A percentile compares a stretch with the other conserved stretches of the same genome.
phyloP scores from a whole-genome alignment of 208 protist genomes.

The Plasmodiophora brassicae region DNA sequence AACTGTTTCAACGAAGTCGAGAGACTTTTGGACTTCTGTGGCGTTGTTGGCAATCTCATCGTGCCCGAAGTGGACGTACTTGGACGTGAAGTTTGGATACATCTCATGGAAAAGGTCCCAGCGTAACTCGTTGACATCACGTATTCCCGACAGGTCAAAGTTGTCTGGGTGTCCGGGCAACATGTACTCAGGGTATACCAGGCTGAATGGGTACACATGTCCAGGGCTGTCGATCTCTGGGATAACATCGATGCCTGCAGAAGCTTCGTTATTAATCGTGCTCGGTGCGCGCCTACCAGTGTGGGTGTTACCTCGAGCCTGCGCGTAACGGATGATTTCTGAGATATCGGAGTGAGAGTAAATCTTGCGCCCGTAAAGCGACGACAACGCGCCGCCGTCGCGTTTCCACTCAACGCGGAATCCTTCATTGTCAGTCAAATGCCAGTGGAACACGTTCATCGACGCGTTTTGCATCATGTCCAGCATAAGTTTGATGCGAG shows the following conservation, averaged over 20 bases:
- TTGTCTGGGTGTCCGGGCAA: neutral
- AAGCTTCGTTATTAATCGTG: too few relatives aligned
- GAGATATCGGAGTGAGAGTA: constrained; percentile 24
- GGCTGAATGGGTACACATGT: neutral
- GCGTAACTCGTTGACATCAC: neutral
- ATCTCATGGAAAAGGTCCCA: neutral
- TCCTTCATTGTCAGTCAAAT: neutral
- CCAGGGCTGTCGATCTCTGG: constrained; percentile 37
- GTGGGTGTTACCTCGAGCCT: neutral
- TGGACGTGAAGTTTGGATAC: neutral
- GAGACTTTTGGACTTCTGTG: too few relatives aligned
- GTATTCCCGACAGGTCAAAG: neutral
- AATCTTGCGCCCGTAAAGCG: neutral
- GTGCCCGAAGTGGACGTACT: constrained; percentile 12
- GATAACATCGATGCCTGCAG: constrained; percentile 24
- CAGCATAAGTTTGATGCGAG: neutral
- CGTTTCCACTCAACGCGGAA: neutral
- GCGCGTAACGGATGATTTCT: constrained; percentile 10
- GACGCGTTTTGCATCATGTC: neutral
- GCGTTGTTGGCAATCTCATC: too few relatives aligned
- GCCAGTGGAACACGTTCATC: constrained; percentile 14
- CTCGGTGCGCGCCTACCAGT: too few relatives aligned
- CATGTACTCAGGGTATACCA: neutral
- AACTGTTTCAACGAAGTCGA: too few relatives aligned
- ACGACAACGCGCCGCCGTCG: too few relatives aligned